Evolutionary conservation across 1,284 basidiomycete genomes (phyloP), one percentile per base, ranked within the genome.

Genomic region (Pisolithus thermaeus): DNA sequence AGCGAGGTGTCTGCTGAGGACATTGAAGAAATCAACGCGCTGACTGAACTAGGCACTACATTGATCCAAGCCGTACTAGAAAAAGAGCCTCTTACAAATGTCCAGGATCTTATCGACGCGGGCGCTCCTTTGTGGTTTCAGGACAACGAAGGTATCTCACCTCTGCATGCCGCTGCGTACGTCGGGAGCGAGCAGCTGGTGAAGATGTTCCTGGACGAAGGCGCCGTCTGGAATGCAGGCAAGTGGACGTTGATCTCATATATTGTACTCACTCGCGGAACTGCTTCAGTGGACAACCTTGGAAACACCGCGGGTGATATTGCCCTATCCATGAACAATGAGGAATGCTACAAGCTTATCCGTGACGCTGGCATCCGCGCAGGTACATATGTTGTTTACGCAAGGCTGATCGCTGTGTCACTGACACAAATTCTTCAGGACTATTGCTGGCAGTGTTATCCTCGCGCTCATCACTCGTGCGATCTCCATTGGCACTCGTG

Each of bases 121-220:
- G 87, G 82, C 20, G 90, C 91, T 1, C 93, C 95, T 2, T 76
- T 92, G 43, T 99, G 96, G 95, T 95, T 86, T 67, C 91, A 95
- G 68, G 87, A 89, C 64, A 83, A 84, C 47, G 79, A 87, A 56
- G 90, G 92, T 5, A 90, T 85, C 64, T 91, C 90, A 6, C 78
- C 85, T 9, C 70, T 99, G 45, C 96, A 98, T 65, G 94, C 92
- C 39, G 96, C 95, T 2, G 91, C 90, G 0, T 92, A 88, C 58
- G 69, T 78, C 32, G 82, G 86, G 54, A 79, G 88, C 58, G 67
- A 75, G 2, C 74, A 78, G 8, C 70, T 94, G 5, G 74, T 90
- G 7, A 75, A 78, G 52, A 63, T 79, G 4, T 73, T 98, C 40
- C 74, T 99, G 28, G 74, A 83, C n/a, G 76, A 82, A 49, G 94